These are phyloP conservation scores for Azolla pinnata DNA, from an alignment of 75 land plant genomes.

Conservation along the genomic window DNA sequence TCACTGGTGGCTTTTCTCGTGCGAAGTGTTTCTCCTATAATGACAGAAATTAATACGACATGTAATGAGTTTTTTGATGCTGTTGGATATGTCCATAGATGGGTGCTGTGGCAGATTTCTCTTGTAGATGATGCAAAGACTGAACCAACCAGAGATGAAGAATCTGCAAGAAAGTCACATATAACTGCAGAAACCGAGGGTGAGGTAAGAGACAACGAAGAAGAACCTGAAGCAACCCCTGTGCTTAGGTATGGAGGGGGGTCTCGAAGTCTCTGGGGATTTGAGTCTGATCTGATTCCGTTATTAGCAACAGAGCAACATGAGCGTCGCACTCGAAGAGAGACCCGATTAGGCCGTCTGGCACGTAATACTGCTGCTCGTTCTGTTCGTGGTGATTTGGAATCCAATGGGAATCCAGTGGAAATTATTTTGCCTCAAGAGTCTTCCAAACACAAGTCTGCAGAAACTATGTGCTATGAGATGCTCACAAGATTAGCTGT, in stretches of 20 bases:
- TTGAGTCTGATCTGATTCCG: slow-evolving; percentile 58
- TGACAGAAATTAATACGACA: slow-evolving; percentile 60
- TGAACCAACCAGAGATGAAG: slow-evolving; percentile 49
- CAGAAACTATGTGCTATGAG: slow-evolving; percentile 53
- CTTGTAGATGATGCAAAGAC: slow-evolving; percentile 47
- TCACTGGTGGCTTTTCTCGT: slow-evolving; percentile 56
- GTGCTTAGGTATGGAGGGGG: slow-evolving; percentile 51
- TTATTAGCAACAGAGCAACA: slow-evolving; percentile 52
- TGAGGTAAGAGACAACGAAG: slow-evolving; percentile 51
- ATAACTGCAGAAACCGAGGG: slow-evolving; percentile 16
- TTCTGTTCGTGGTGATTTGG: slow-evolving; percentile 27
- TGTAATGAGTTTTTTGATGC: slow-evolving; percentile 68
- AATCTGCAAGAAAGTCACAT: slow-evolving; percentile 26
- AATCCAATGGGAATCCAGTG: slow-evolving; percentile 26
- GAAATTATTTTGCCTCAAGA: slow-evolving; percentile 45
- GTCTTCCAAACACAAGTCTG: slow-evolving; percentile 50
- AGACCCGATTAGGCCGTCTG: slow-evolving; percentile 61
- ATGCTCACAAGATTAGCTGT: slow-evolving; percentile 48
- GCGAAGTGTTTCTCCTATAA: slow-evolving; percentile 55
- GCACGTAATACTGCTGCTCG: slow-evolving; percentile 48
- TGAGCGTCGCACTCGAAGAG: slow-evolving; percentile 36
- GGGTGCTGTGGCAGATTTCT: slow-evolving; percentile 82
- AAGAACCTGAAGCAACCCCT: slow-evolving; percentile 34
- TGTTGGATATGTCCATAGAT: slow-evolving; percentile 54
- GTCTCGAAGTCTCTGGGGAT: slow-evolving; percentile 57